Base-by-base conservation (phyloP, 2,329 filamentous ascomycete species). In the Fusarium drepaniforme region DNA sequence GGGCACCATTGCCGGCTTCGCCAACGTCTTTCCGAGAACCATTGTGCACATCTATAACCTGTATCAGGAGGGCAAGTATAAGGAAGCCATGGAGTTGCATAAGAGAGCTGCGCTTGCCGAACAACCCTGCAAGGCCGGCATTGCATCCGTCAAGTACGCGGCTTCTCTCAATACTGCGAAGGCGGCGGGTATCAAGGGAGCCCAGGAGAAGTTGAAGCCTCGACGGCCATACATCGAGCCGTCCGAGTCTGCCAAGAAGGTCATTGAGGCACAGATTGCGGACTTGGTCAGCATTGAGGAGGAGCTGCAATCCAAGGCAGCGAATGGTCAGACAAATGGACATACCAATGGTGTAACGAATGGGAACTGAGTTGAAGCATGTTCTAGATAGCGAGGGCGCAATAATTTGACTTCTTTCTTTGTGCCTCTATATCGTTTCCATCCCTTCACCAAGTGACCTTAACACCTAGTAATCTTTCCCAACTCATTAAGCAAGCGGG, bases 121-220 rank as follows among this genome's bases (percentile, higher is more conserved):
- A 80, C 89, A 88, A 68, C 88, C 90, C 1, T 90, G 89, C 78
- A 93, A 94, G 82, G 86, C 88, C 8, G 92, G 92, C 3, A 92
- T 94, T 77, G 90, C 91, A 8, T 86, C 87, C 7, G 90, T 90
- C 16, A 94, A 94, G 82, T 93, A 92, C 80, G 92, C 91, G 0
- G 90, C 90, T 0, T 87, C 89, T 7, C 82, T 91, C 18, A 90
- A 88, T 72, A 90, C 90, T 38, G 92, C 91, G 3, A 86, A 83
- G 71, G 82, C 83, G 40, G 91, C 92, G 1, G 91, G 90, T 0
- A 89, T 94, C 38, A 86, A 89, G 70, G 88, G 86, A 9, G 90
- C 91, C 3, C 86, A 87, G 80, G 85, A 87, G 79, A 88, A 89
- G 81, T 80, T 93, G 81, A 84, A 83, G 81, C 91, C 91, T 3